Evolutionary conservation across 768 basidiomycete species (phyloP).

Genomic region (Lactifluus pinguis): DNA sequence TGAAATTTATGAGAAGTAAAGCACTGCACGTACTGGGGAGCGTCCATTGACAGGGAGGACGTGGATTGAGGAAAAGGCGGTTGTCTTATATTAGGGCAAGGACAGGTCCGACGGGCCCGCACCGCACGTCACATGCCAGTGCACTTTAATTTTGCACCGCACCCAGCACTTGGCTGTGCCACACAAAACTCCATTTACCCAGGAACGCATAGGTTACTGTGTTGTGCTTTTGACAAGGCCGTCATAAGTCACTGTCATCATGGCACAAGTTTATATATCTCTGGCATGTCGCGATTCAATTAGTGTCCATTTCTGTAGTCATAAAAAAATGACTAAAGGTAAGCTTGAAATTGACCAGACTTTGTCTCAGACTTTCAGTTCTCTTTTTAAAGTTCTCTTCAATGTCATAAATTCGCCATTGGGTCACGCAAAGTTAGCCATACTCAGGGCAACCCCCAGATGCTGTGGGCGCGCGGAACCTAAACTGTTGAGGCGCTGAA

Average conservation of each 20-base stretch:
- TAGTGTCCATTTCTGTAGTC: not conserved
- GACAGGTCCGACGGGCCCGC: too few relatives aligned
- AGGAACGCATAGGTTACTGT: not conserved
- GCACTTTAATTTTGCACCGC: not conserved
- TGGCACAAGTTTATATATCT: not conserved
- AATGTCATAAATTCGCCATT: too few relatives aligned
- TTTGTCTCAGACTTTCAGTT: too few relatives aligned
- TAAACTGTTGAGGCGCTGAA: too few relatives aligned
- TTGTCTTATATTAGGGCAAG: slow-evolving; percentile 1
- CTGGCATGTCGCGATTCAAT: not conserved
- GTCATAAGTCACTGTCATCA: not conserved
- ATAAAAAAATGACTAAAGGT: too few relatives aligned
- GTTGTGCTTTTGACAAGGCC: not conserved
- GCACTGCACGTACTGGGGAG: not conserved
- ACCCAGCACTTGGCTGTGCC: not conserved
- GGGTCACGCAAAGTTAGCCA: too few relatives aligned
- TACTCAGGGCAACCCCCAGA: too few relatives aligned
- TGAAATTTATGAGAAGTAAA: not conserved
- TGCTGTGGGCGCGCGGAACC: too few relatives aligned
- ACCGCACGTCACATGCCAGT: slow-evolving; percentile 12
- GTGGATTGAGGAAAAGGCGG: not conserved
- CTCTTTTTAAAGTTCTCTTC: too few relatives aligned
- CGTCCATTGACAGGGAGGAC: not conserved
- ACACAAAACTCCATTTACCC: not conserved
- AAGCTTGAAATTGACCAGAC: too few relatives aligned